Evolutionary conservation across 1,284 basidiomycete genomes (phyloP), one percentile per base, ranked within the genome.

Genomic region (Cryptococcus jaspeensis): DNA sequence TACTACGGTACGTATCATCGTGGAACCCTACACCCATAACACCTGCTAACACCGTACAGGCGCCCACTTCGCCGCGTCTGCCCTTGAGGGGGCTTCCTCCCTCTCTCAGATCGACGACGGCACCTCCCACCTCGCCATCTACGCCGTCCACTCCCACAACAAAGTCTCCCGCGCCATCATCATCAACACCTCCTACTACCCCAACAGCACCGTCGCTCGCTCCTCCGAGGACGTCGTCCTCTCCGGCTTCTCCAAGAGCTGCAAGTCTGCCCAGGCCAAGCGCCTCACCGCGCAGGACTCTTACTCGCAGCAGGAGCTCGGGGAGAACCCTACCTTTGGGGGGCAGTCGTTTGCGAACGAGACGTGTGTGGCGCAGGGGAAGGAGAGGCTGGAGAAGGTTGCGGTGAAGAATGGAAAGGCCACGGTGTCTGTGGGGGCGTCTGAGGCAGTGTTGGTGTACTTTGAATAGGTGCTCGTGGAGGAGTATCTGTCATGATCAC

Each of bases 1-100:
- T 81, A 78, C 62, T 81, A 80, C 57, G 80, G 80, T 28, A 76
- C 74, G 11, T 79, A 16, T 77, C 76, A 28, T 73, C 18, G 3
- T 16, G 1, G 9, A 8, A n/a, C 45, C 32, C 0, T 32, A 32
- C 9, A 32, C 28, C 4, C 28, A 4, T 32, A 9, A 32, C 28
- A 32, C 22, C 16, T 8, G 48, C 41, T 43, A n/a, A 40, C 54
- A 8, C 15, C 28, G 2, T 42, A 15, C 43, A 50, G 58, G 60
- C 13, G 60, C 60, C 2, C 50, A 52, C 45, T 58, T 61, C 35
- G 80, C 42, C 78, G 80, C 61, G 62, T 79, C 22, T 75, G 79
- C 38, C 62, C 69, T 32, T 70, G 77, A 60, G 70, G 75, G 44
- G 58, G 54, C 50, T 49, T 51, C 51, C 22, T 56, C 32, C 58